A percentile compares a stretch with the other conserved stretches of the same genome.
phyloP scores from a whole-genome alignment of 306 rosid genomes.

The Rosa chinensis region DNA sequence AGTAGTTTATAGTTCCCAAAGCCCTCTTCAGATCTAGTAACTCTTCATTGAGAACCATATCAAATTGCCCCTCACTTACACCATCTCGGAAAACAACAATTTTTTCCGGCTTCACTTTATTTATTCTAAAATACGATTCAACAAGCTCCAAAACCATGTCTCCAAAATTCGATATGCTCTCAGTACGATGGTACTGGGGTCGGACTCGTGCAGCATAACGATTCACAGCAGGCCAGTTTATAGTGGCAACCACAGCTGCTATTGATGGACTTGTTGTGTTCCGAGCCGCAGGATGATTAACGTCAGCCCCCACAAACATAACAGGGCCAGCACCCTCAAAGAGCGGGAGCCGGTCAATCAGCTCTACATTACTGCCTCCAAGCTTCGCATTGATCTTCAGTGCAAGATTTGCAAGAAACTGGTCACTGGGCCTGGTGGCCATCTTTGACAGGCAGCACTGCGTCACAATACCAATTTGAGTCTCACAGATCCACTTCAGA shows the following conservation, averaged over 20 bases:
- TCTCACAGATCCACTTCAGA: slow-evolving; percentile 76
- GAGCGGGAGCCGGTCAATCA: slow-evolving; percentile 42
- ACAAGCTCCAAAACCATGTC: slow-evolving; percentile 65
- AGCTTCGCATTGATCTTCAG: slow-evolving; percentile 87
- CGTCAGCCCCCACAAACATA: slow-evolving; percentile 88
- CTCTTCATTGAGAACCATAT: slow-evolving; percentile 87
- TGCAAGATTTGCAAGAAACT: slow-evolving; percentile 59
- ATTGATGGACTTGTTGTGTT: slow-evolving; percentile 58
- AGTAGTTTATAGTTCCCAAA: slow-evolving; percentile 32
- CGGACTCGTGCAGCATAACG: slow-evolving; percentile 71
- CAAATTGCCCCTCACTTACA: slow-evolving; percentile 75
- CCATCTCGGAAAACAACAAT: slow-evolving; percentile 77
- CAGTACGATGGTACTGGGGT: slow-evolving; percentile 51
- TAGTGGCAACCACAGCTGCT: slow-evolving; percentile 76
- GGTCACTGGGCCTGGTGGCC: slow-evolving; percentile 54
- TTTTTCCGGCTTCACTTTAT: slow-evolving; percentile 49
- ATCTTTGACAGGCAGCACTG: slow-evolving; percentile 68
- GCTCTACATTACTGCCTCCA: slow-evolving; percentile 88
- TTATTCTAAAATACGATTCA: slow-evolving; percentile 39
- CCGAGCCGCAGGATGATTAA: slow-evolving; percentile 63
- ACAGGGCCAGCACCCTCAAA: slow-evolving; percentile 51
- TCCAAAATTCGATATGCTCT: slow-evolving; percentile 59
- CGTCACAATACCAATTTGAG: slow-evolving; percentile 69
- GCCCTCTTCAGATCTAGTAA: slow-evolving; percentile 49
- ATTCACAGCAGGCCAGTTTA: slow-evolving; percentile 84